Conservation (phyloP, 106 monocot genomes). For the Apostasia shenzhenica region DNA sequence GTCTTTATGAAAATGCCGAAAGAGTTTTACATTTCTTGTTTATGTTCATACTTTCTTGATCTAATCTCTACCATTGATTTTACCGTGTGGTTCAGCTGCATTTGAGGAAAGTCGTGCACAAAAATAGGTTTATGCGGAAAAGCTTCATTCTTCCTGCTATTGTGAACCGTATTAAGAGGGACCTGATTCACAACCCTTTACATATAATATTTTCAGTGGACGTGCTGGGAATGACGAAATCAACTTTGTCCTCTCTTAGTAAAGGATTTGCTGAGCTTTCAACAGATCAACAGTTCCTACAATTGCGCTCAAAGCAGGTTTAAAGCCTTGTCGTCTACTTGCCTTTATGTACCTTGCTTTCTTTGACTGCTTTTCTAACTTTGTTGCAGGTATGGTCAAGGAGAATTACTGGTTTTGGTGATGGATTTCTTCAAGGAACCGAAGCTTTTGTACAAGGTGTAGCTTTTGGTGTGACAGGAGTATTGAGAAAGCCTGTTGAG, state of each 20-base stretch:
- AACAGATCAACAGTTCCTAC: conserved; percentile 90
- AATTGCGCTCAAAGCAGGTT: conserved; percentile 89
- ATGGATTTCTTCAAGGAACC: conserved; percentile 96
- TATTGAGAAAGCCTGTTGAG: conserved; percentile 82
- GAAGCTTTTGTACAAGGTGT: conserved; percentile 98
- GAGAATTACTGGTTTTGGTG: conserved; percentile 92
- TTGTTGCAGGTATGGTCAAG: conserved; percentile 77
- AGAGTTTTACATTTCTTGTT: no score
- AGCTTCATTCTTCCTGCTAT: conserved; percentile 80
- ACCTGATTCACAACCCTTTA: conserved; percentile 95
- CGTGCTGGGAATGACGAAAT: conserved; percentile 97
- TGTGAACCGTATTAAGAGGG: conserved; percentile 75
- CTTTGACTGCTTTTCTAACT: background rate
- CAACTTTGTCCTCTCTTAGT: conserved; percentile 92
- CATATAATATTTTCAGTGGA: conserved; percentile 95
- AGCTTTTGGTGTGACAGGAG: conserved; percentile 96
- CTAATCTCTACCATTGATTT: no score
- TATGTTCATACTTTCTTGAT: no score
- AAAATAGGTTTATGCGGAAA: conserved; percentile 68
- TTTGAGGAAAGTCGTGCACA: conserved; percentile 87
- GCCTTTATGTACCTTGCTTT: background rate
- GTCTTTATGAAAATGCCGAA: no score
- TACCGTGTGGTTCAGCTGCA: conserved; percentile 38
- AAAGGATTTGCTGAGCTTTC: conserved; percentile 99
- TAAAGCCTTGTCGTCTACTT: background rate